Conservation (phyloP, 495 filamentous ascomycete genomes). For the Penicillium crystallinum region DNA sequence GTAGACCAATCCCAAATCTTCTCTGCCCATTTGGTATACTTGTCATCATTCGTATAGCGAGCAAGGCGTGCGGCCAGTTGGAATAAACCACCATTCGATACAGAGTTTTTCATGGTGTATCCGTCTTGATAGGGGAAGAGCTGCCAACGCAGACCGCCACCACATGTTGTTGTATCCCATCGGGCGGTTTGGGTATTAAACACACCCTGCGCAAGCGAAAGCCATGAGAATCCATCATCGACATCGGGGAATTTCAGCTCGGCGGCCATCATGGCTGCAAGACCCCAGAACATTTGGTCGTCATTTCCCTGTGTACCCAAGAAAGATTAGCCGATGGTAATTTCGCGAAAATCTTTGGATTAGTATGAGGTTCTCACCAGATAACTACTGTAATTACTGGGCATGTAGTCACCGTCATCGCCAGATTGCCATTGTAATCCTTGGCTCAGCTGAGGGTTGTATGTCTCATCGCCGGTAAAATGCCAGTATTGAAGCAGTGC, state of each 20-base stretch:
- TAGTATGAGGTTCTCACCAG: constrained; percentile 15
- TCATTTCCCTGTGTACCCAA: constrained; percentile 43
- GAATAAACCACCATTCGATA: constrained; percentile 67
- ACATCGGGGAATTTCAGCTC: constrained; percentile 46
- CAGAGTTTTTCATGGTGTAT: constrained; percentile 62
- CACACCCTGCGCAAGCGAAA: constrained; percentile 69
- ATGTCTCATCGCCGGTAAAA: constrained; percentile 49
- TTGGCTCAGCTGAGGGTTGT: constrained; percentile 44
- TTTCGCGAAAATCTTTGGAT: neutral
- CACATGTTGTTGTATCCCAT: constrained; percentile 46
- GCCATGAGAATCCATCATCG: constrained; percentile 56
- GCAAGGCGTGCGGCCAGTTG: constrained; percentile 65
- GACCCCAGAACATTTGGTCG: constrained; percentile 55
- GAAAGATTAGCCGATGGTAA: neutral
- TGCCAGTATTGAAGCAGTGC: constrained; percentile 49
- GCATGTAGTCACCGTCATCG: constrained; percentile 43
- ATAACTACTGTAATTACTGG: constrained; percentile 34
- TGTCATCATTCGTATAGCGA: constrained; percentile 58
- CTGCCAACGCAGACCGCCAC: constrained; percentile 54
- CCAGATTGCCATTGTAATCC: constrained; percentile 46
- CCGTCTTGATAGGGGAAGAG: constrained; percentile 47
- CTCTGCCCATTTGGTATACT: constrained; percentile 61
- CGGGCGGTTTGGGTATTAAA: constrained; percentile 61
- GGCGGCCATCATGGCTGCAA: constrained; percentile 52
- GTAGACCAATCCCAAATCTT: constrained; percentile 62